Evolutionary conservation across 345 rosid genomes (phyloP).

Genomic region (Aquilaria yunnanensis): DNA sequence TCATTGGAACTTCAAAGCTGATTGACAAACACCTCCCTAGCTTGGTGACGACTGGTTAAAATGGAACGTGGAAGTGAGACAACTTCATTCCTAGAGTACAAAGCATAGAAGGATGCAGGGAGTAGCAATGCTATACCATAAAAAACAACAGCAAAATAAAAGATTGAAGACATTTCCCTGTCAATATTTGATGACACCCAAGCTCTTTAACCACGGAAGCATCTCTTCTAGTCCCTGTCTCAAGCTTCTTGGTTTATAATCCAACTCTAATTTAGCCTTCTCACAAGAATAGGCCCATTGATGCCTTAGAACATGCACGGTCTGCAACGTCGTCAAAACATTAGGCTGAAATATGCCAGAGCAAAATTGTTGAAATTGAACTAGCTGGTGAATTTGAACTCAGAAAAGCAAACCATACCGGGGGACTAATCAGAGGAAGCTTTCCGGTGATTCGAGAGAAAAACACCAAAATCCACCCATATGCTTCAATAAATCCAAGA

Average conservation of each 20-base stretch:
- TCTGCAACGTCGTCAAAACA: conserved; percentile 31
- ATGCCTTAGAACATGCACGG: conserved; percentile 63
- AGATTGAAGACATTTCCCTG: too few relatives aligned
- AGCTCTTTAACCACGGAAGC: conserved; percentile 79
- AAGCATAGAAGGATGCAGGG: too few relatives aligned
- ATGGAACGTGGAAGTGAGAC: too few relatives aligned
- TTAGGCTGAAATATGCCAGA: background rate
- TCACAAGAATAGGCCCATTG: conserved; percentile 88
- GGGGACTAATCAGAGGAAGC: conserved; percentile 83
- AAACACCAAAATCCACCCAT: conserved; percentile 67
- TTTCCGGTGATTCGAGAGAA: conserved; percentile 65
- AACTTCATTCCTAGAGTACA: too few relatives aligned
- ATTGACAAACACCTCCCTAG: too few relatives aligned
- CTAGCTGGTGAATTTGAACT: too few relatives aligned
- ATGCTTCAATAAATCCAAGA: conserved; percentile 47
- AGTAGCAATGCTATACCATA: too few relatives aligned
- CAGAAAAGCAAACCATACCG: conserved; percentile 41
- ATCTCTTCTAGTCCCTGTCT: conserved; percentile 72
- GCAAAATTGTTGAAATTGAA: background rate
- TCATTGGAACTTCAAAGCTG: too few relatives aligned
- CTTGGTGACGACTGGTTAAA: too few relatives aligned
- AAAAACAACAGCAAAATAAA: too few relatives aligned
- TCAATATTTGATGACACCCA: conserved; percentile 56
- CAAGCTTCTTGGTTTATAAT: conserved; percentile 72
- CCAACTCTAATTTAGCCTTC: conserved; percentile 75